These are phyloP conservation scores for Monosporozyma aerobia DNA, from an alignment of 805 yeast genomes.

Conservation along the genomic window DNA sequence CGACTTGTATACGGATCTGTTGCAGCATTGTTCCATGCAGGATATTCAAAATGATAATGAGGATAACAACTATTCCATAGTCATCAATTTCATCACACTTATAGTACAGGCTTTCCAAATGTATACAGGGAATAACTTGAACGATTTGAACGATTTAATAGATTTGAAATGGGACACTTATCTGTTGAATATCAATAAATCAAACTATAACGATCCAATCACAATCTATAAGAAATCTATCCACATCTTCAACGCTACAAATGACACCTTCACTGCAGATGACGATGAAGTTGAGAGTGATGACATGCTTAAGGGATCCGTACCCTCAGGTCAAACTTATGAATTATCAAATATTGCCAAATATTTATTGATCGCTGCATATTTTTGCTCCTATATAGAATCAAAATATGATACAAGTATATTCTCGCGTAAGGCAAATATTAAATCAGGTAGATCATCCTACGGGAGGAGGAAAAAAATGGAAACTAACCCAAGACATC, in stretches of 20 bases:
- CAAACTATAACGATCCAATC: conserved; percentile 18
- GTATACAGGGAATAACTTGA: conserved; percentile 27
- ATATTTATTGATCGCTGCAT: conserved; percentile 70
- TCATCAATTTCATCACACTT: conserved; percentile 20
- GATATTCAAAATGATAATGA: neutral
- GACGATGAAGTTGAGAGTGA: neutral
- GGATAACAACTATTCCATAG: conserved; percentile 1
- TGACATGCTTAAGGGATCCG: too few species aligned
- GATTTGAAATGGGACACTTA: conserved; percentile 26
- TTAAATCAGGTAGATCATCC: conserved; percentile 38
- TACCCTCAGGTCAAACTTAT: conserved; percentile 14
- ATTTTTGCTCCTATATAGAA: conserved; percentile 70
- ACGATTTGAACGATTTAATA: conserved; percentile 21
- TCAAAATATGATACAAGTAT: conserved; percentile 58
- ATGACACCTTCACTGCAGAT: conserved; percentile 24
- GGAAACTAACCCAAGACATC: conserved; percentile 48
- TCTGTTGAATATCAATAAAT: conserved; percentile 11
- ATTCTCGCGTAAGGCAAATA: conserved; percentile 45
- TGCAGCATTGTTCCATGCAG: neutral
- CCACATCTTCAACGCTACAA: conserved; percentile 26
- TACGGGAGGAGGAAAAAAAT: conserved; percentile 36
- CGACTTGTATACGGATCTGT: conserved; percentile 7
- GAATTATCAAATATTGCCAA: conserved; percentile 56
- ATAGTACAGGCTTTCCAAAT: conserved; percentile 26
- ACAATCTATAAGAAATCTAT: conserved; percentile 26